Base-by-base conservation (phyloP, 1,284 basidiomycete genomes). In the Coniophora puteana region DNA sequence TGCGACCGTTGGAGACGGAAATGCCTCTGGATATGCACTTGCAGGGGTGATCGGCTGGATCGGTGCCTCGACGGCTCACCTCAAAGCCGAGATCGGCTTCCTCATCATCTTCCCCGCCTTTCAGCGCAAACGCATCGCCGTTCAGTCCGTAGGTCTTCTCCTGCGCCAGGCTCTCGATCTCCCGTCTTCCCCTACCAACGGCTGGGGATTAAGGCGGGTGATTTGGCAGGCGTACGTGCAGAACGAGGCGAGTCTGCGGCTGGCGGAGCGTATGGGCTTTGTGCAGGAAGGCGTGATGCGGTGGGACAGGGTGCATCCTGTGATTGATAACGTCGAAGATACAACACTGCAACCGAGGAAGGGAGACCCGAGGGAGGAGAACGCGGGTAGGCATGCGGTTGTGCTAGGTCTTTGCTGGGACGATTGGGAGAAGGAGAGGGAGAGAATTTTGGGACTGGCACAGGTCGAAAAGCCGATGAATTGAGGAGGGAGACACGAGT, bases 241-340 rank as follows among this genome's bases (percentile, higher is more conserved):
- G n/a, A 88, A 88, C 51, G 43, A 32, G 4, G 51, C 61, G 1
- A 82, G 79, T 25, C 56, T 76, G 5, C 51, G 60, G 3, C 65
- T 74, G 0, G 83, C 81, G 4, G 61, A 75, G 53, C 65, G 76
- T 27, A 61, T 84, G 65, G 82, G 82, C 0, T 80, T 87, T 54
- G 65, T 57, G 40, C 44, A 59, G 26, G 84, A 88, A 55, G 77
- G 66, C 0, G 46, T 70, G 0, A 42, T 74, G 34, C 57, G 74
- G 23, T 88, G 81, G 80, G 62, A 76, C 39, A 58, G 69, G 24
- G 67, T 75, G 5, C 41, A 82, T 6, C 59, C 63, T 0, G 61
- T 48, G 0, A 55, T 50, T 14, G 53, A 58, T 1, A 54, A 51
- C 18, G 56, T 53, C 5, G 63, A 64, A 16, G 62, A 65, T 33